Conservation (phyloP, 108 stramenopile species). For the Pseudonitzschia multiseries region DNA sequence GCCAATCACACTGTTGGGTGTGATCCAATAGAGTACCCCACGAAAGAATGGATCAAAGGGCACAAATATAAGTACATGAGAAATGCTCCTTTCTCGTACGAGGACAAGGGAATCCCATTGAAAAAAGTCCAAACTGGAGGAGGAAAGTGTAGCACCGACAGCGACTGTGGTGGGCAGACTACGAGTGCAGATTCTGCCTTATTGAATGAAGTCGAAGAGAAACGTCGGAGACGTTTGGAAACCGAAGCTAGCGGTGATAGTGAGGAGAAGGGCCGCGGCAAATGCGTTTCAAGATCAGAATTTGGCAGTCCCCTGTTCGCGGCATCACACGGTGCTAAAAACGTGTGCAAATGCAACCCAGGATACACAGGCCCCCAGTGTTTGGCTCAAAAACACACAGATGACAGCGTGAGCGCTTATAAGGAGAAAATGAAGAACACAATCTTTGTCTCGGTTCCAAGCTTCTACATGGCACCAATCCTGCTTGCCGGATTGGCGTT, state of each 20-base stretch:
- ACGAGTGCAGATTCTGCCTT: slow-evolving; percentile 33
- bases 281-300: slow-evolving; percentile 18
- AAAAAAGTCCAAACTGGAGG: slow-evolving; percentile 72
- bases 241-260: not conserved
- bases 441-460: slow-evolving; percentile 29
- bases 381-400: slow-evolving; percentile 62
- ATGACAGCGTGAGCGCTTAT: slow-evolving; percentile 64
- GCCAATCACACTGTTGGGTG: slow-evolving; percentile 81
- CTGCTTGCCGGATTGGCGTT: slow-evolving; percentile 5
- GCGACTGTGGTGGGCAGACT: slow-evolving; percentile 73
- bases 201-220: slow-evolving; percentile 11
- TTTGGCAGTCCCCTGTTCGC: slow-evolving; percentile 32
- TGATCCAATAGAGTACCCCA: slow-evolving; percentile 84
- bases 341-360: slow-evolving; percentile 69
- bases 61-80: slow-evolving; percentile 83
- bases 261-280: slow-evolving; percentile 27
- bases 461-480: slow-evolving; percentile 31
- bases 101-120: slow-evolving; percentile 67
- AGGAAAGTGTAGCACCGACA: slow-evolving; percentile 64
- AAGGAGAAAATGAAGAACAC: slow-evolving; percentile 22
- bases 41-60: slow-evolving; percentile 87
- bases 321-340: not conserved
- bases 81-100: slow-evolving; percentile 68
- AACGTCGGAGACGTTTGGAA: slow-evolving; percentile 6
- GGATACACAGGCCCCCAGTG: slow-evolving; percentile 84